Evolutionary conservation across 2,329 filamentous ascomycete genomes (phyloP), one percentile per base, ranked within the genome.

Genomic region (Ambrosiella xylebori): DNA sequence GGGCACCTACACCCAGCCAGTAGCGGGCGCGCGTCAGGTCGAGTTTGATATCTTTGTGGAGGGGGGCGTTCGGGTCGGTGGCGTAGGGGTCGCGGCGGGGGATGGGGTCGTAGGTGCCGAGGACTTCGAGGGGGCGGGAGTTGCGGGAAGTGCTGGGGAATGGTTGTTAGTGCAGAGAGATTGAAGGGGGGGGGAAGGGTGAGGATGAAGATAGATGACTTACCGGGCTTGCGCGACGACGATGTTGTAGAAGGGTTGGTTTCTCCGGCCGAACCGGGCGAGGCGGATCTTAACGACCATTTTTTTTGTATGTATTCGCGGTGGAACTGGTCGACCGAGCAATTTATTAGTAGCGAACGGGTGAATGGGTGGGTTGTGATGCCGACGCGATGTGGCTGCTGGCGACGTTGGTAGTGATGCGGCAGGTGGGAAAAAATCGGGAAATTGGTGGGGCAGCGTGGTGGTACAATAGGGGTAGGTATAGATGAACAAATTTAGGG

Each of bases 191-290:
- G 8, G 39, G 51, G n/a, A 50, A 37, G 47, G 47, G 4, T 19
- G 13, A 57, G 27, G 37, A 36, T 53, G 44, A 60, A 54, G 47
- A 57, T 41, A 41, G n/a, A 12, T 47, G 37, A 63, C 76, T 63
- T 79, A 94, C 87, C 90, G 84, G 52, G 90, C 90, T 67, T 97
- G 91, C 13, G 89, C 81, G 63, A 98, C 87, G 64, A 97, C 88
- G 63, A 98, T 96, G 74, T 98, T 98, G 78, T 95, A 98, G 65
- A 96, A 85, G 1, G 93, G 91, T n/a, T 80, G 70, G 69, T 95
- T 90, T 63, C 80, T 82, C 70, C 85, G 88, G 68, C 90, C 89
- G 70, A 97, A 95, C 70, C 93, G 90, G 65, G 93, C 87, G 65
- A 98, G 82, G 61, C 93, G 85, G 70, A 98, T 93, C 70, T 86